Base-by-base conservation (phyloP, 2,329 filamentous ascomycete species). In the Aspergillus sp. region DNA sequence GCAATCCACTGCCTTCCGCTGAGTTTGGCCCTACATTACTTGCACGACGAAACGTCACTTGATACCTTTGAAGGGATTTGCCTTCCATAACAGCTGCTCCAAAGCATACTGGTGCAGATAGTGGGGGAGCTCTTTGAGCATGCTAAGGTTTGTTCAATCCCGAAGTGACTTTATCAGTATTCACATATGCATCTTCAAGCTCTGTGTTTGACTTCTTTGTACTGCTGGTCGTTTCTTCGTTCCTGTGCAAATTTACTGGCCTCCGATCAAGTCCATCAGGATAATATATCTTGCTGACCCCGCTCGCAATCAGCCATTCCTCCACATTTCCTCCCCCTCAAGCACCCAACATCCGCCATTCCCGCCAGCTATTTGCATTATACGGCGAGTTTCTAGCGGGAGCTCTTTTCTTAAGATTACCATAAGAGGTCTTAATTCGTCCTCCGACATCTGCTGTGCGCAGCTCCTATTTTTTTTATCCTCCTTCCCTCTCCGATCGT, bases 1-100 rank as follows among this genome's bases (percentile, higher is more conserved):
- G 62, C 57, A 46, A 60, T 59, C 54, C 51, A 58, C 53, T 64
- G 59, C 59, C 57, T 55, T 22, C 45, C 46, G 19, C 54, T 59
- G 52, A 62, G 48, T 24, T 52, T 57, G 19, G 46, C 53, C 42
- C 51, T 55, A 53, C 57, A 57, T 48, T 64, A 54, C 49, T 57
- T 51, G 39, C 63, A 55, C 56, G 39, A 53, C 34, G 49, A 45
- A 57, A 19, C 46, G 39, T 40, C 51, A 45, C 44, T 51, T 20
- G 40, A 52, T 39, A 40, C 37, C 51, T 46, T 44, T 44, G 27
- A 49, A 20, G 51, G 45, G 20, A 54, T 20, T 45, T 40, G 22
- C n/a, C 17, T n/a, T 20, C 40, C 53, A 11, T 17, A 41, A 44
- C 20, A 39, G 46, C 45, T 17, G 37, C 45, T 51, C 48, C 20